Conservation (phyloP, 2,329 filamentous ascomycete genomes). For the Fusarium sp. region DNA sequence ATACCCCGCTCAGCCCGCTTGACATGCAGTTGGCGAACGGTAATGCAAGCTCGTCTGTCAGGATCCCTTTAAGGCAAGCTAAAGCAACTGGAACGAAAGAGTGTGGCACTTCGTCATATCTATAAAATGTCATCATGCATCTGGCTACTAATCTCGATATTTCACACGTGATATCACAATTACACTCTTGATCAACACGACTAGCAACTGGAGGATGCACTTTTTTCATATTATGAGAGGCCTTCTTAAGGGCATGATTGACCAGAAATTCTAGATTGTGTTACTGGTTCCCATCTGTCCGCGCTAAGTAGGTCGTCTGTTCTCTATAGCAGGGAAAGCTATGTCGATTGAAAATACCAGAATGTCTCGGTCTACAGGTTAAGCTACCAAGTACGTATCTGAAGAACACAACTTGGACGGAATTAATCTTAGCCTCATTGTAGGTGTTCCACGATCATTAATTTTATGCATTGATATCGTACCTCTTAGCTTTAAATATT, state of each 20-base stretch:
- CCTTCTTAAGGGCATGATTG: not conserved
- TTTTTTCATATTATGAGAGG: conserved; percentile 11
- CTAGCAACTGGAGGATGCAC: not conserved
- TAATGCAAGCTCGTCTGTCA: not conserved
- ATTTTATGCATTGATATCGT: conserved; percentile 42
- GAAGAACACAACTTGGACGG: not conserved
- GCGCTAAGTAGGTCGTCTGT: not conserved
- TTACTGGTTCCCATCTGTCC: not conserved
- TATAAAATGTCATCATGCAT: conserved; percentile 37
- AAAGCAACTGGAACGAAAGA: conserved; percentile 28
- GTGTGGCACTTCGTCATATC: conserved; percentile 26
- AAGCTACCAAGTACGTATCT: not conserved
- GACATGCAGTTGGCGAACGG: conserved; percentile 29
- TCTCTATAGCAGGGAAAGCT: not conserved
- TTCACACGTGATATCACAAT: conserved; percentile 32
- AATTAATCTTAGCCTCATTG: not conserved
- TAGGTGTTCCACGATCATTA: conserved; percentile 18
- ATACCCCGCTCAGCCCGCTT: conserved; percentile 29
- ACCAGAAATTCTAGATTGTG: not conserved
- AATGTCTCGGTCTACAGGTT: not conserved
- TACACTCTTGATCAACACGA: conserved; percentile 7
- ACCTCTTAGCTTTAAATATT: conserved; percentile 17
- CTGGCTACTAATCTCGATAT: not conserved
- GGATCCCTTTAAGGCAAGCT: conserved; percentile 12
- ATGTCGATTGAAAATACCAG: not conserved